Base-by-base conservation (phyloP, 768 basidiomycete species). In the Leccinum sublutescens region DNA sequence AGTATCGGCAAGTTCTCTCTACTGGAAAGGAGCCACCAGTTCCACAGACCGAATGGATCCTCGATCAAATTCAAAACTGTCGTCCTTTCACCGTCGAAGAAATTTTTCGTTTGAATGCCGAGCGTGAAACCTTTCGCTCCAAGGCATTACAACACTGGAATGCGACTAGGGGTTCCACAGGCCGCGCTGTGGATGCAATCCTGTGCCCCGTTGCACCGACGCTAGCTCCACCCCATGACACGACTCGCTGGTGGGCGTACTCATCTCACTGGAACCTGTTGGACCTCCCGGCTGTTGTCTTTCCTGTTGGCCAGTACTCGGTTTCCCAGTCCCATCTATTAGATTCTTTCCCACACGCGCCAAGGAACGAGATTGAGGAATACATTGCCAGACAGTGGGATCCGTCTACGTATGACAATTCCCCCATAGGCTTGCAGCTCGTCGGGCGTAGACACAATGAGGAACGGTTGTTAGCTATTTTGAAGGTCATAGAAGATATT, bases 241-340 rank as follows among this genome's bases (percentile, higher is more conserved):
- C 75, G 4, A 78, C 77, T 12, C 70, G 75, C n/a, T 82, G 78
- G 76, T 80, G 80, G 79, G 74, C 75, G 7, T 82, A 82, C 64
- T 78, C 77, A 6, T 78, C 79, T 2, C 78, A 83, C 62, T 82
- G 82, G 80, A 84, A 84, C 64, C 62, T 84, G 55, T 62, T 78
- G 61, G 82, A 84, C 66, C 79, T 78, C 55, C 76, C 82, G 10
- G 76, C 75, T 19, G 77, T 75, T 19, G 79, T 76, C 4, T 80
- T 83, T 68, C 82, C 82, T 27, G 77, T 76, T 38, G 79, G 77
- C 17, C 72, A 73, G 59, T 67, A 72, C 63, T 66, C 54, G 40
- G 70, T 76, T 43, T 66, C 64, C 54, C 64, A 68, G 52, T 52
- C 38, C 45, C 33, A 63, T n/a, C 25, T 27, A 3, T 54, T 33